Evolutionary conservation across 805 yeast species (phyloP).

Genomic region (Wickerhamiella dianesei): DNA sequence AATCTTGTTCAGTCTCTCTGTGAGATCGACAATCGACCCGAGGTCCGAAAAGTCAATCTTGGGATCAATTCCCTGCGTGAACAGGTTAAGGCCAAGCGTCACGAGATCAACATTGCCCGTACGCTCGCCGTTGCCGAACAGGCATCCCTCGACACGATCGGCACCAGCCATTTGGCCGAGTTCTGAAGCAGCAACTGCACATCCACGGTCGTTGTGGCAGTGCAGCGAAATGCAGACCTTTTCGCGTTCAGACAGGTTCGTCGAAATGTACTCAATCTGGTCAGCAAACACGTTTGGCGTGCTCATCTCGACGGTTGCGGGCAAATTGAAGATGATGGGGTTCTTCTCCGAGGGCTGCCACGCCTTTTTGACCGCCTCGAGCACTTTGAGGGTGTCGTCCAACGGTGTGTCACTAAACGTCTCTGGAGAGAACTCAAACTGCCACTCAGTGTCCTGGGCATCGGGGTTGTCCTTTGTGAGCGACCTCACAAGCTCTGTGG

Average conservation of each 20-base stretch:
- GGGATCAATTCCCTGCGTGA: slow-evolving; percentile 67
- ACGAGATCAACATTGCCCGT: slow-evolving; percentile 78
- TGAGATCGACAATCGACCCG: slow-evolving; percentile 51
- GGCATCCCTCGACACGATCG: slow-evolving; percentile 77
- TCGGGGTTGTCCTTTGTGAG: slow-evolving; percentile 47
- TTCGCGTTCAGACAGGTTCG: slow-evolving; percentile 49
- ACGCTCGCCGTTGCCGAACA: slow-evolving; percentile 78
- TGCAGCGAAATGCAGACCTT: slow-evolving; percentile 63
- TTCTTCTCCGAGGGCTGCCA: slow-evolving; percentile 55
- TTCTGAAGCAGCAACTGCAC: slow-evolving; percentile 83
- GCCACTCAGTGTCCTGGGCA: slow-evolving; percentile 45
- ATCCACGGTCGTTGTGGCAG: slow-evolving; percentile 77
- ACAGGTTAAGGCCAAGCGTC: slow-evolving; percentile 61
- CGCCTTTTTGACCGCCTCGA: slow-evolving; percentile 62
- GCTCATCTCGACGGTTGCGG: slow-evolving; percentile 74
- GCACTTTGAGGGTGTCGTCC: slow-evolving; percentile 48
- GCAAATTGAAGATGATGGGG: slow-evolving; percentile 68
- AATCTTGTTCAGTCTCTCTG: slow-evolving; percentile 68
- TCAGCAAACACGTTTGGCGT: slow-evolving; percentile 77
- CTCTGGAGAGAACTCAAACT: slow-evolving; percentile 70
- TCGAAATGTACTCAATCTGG: slow-evolving; percentile 63
- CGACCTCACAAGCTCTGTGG: slow-evolving; percentile 46
- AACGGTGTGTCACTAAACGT: slow-evolving; percentile 58
- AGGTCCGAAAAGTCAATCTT: slow-evolving; percentile 59
- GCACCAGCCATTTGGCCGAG: slow-evolving; percentile 74